Evolutionary conservation across 2,329 filamentous ascomycete species (phyloP), one percentile per base, ranked within the genome.

Genomic region (Scleromitrula shiraiana): DNA sequence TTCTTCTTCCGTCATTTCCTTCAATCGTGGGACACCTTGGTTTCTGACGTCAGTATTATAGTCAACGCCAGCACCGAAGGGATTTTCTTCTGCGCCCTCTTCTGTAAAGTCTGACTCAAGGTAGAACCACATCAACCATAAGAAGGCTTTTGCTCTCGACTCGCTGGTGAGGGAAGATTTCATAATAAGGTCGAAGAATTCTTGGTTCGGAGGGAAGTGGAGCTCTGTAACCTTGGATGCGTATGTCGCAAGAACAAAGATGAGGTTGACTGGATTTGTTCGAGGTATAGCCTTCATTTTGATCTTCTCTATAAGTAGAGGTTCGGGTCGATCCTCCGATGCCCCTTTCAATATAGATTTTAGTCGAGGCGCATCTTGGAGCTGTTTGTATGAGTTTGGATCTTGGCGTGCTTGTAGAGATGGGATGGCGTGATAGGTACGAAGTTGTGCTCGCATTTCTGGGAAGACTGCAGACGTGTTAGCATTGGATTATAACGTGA

Each of bases 101-200:
- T 85, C 81, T 0, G 87, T 87, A 58, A 96, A 97, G 64, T 96
- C 88, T 23, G 90, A 95, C 65, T 98, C 93, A 15, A 98, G 76
- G 63, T 98, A 97, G 73, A 93, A 96, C 93, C 93, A 98, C 82
- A 98, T 94, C 54, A 98, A 73, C 93, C 93, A 98, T 17, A 98
- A 70, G 59, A 98, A 98, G 0, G 91, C 91, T 37, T 73, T 82
- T 1, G 93, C 90, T 53, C 93, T 80, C 53, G 88, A 95, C 56
- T 74, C 70, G 66, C 90, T 97, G 49, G 83, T 88, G 52, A 88
- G 77, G 20, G 86, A 84, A 1, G 83, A 83, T 62, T 88, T 83
- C 90, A 97, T 97, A 59, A 98, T 84, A 14, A 98, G 77, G 61
- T 98, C 93, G 65, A 96, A 95, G 65, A 98, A 97, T 66, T 98